Percentiles rank a stretch among this genome's conserved stretches.
Conservation (phyloP, 176 grass and related monocot genomes). For the Chloris gayana region DNA sequence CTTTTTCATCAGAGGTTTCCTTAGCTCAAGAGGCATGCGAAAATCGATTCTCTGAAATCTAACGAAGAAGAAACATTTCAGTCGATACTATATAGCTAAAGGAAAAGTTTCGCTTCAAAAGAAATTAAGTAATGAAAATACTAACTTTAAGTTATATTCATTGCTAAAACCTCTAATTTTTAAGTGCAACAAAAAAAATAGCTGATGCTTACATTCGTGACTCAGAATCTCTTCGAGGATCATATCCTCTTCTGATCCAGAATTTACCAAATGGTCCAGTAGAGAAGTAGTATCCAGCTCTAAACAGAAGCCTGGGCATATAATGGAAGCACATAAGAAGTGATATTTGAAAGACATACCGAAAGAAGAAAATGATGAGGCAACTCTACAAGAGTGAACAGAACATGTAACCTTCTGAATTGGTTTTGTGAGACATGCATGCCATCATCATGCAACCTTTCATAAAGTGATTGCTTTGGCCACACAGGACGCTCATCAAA, state of each 20-base stretch:
- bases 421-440: constrained; percentile 66
- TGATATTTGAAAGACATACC: constrained; percentile 18
- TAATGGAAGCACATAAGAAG: constrained; percentile 23
- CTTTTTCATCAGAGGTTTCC: constrained; percentile 50
- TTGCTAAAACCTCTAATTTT: constrained; percentile 24
- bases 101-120: background rate
- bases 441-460: constrained; percentile 67
- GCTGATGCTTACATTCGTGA: constrained; percentile 69
- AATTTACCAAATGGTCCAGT: constrained; percentile 89
- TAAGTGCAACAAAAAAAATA: background rate
- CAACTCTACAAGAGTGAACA: constrained; percentile 18
- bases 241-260: constrained; percentile 94
- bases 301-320: constrained; percentile 80
- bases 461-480: constrained; percentile 86
- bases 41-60: constrained; percentile 96
- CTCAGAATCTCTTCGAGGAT: constrained; percentile 81
- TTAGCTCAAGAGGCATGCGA: constrained; percentile 76
- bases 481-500: constrained; percentile 92
- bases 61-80: constrained; percentile 36
- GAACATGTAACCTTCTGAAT: constrained; percentile 71
- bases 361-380: constrained; percentile 19
- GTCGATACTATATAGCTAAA: background rate
- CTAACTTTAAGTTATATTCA: background rate
- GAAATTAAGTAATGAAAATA: background rate
- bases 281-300: constrained; percentile 96